Conservation (phyloP, 495 filamentous ascomycete genomes). For the Thozetella sp. region DNA sequence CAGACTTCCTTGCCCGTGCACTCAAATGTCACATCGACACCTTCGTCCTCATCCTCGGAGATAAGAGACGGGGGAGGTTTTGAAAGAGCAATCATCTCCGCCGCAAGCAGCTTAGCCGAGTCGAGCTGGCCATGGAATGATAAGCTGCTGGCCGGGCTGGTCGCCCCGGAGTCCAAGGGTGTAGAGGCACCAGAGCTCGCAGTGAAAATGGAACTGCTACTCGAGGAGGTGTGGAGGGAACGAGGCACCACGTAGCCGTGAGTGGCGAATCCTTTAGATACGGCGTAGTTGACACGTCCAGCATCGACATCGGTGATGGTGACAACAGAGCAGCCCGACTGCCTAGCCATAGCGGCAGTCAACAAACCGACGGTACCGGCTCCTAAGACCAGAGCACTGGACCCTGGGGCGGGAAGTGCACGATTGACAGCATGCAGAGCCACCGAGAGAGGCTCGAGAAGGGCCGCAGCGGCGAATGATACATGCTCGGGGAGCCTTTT, state of each 20-base stretch:
- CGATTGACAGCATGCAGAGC: constrained; percentile 81
- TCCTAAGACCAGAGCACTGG: constrained; percentile 77
- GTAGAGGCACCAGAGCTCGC: constrained; percentile 42
- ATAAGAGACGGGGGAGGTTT: constrained; percentile 17
- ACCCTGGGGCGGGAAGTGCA: constrained; percentile 46
- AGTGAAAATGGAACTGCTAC: constrained; percentile 39
- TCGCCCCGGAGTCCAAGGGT: constrained; percentile 37
- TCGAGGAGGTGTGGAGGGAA: constrained; percentile 33
- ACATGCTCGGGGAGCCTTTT: constrained; percentile 69
- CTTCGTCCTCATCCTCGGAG: constrained; percentile 54
- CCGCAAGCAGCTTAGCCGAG: constrained; percentile 60
- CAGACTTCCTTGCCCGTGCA: constrained; percentile 89
- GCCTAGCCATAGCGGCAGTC: constrained; percentile 68
- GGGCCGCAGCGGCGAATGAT: constrained; percentile 74
- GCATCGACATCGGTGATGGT: constrained; percentile 85
- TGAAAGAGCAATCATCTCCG: constrained; percentile 51
- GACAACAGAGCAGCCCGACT: constrained; percentile 67
- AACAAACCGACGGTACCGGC: constrained; percentile 86
- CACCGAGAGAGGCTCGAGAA: constrained; percentile 85
- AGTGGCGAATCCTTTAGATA: constrained; percentile 71
- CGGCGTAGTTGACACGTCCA: constrained; percentile 73
- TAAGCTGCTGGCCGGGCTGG: constrained; percentile 43
- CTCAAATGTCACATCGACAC: constrained; percentile 82
- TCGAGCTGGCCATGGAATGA: constrained; percentile 47
- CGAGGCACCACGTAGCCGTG: constrained; percentile 64